Base-by-base conservation (phyloP, 1,139 yeast genomes). In the Yamadazyma taylorii region DNA sequence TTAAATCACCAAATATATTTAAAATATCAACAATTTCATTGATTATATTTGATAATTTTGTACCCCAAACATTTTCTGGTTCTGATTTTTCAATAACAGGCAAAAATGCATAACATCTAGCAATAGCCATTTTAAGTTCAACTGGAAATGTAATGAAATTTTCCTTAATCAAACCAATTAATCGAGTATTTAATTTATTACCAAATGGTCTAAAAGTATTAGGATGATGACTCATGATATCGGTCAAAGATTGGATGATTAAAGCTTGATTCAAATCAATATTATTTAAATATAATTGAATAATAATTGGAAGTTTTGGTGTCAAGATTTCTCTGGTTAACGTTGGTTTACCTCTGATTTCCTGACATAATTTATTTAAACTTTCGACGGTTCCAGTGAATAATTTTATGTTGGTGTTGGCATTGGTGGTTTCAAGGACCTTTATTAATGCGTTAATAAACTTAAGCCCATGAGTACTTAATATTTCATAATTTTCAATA, bases 151-250 rank as follows among this genome's bases (percentile, higher is more conserved):
- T 53, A 16, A 40, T 34, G 38, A 62, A 68, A 13, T 56, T 58
- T 3, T 46, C 33, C 53, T 54, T 54, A 55, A 76, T 56, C 49
- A 66, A 38, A 6, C 52, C 52, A 16, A 69, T 42, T 30, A 87
- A 58, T 24, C 70, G 70, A 5, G 59, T 59, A 41, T 79, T 76
- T 43, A 79, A 74, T 51, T 81, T 81, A 45, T 77, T 74, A 9
- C 82, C 84, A 61, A 73, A 81, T 8, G 96, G 95, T 56, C 92
- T 75, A 55, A 87, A 85, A 3, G 95, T 84, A 4, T 94, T 85
- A 1, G 95, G 77, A 55, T 85, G 86, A 43, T 73, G 68, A 30
- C 63, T 60, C 34, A 85, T 63, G 14, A 84, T 56, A 15, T 60
- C 63, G 39, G 66, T 66, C 44, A 86, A 61, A 1, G 84, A 70